Base-by-base conservation (phyloP, 257 asterid species). In the Dorcoceras hygrometricum region DNA sequence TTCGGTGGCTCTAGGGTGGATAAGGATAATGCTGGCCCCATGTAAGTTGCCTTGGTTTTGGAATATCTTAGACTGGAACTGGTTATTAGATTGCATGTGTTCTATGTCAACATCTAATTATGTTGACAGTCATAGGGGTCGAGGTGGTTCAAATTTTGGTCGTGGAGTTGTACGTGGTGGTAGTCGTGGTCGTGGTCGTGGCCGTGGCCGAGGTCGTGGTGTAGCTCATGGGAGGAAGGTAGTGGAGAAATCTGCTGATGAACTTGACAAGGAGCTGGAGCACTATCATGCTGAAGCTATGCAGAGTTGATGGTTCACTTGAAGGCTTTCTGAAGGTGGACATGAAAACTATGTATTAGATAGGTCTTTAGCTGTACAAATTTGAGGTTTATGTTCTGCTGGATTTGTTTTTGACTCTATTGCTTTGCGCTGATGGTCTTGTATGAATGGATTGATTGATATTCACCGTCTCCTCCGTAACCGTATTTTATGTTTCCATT, bases 211-310 rank as follows among this genome's bases (percentile, higher is more conserved):
- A 2, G 77, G 90, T 0, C 78, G 83, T 24, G 95, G 86, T 12
- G 88, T 85, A 1, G 62, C 63, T 9, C 79, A 67, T 16, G 79
- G 86, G 77, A 71, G 63, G 22, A 86, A 81, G 85, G 87, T 23
- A 0, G 73, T 59, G 34, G 88, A 79, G 50, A 92, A 89, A 72
- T 80, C 96, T 0, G 99, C 90, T 25, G 97, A 86, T 69, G 85
- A 93, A 9, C 96, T 90, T 25, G 96, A 93, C 86, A 93, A 86
- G 77, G 99, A 93, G 76, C 81, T 93, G 43, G 96, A 93, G 23
- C 84, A 63, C 67, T 88, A 93, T 66, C 99, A 93, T 19, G 82
- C 95, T 0, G 95, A 87, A 9, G 86, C 93, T 1, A 89, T 88
- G 96, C 86, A 86, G 62, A 51, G 78, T 65, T 89, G 62, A 63